A percentile compares a stretch with the other conserved stretches of the same genome.
phyloP scores from a whole-genome alignment of 2,329 filamentous ascomycete genomes.

The Phoma sp. region DNA sequence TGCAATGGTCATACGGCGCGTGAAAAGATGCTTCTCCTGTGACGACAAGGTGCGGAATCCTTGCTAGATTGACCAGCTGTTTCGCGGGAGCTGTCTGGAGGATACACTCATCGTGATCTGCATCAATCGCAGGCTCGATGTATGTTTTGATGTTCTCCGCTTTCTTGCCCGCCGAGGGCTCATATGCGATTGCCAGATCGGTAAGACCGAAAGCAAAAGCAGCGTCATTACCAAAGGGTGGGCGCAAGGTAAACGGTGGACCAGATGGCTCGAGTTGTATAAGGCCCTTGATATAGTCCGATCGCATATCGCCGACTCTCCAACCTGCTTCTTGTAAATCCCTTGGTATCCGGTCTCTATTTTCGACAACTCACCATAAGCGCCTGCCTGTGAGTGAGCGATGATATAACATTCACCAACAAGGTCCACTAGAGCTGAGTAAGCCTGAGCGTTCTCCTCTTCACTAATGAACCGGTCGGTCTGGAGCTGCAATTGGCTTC shows the following conservation, averaged over 20 bases:
- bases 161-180: slow-evolving; percentile 36
- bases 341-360: too few relatives aligned
- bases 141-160: slow-evolving; percentile 29
- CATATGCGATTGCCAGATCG: slow-evolving; percentile 40
- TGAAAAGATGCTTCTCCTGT: slow-evolving; percentile 63
- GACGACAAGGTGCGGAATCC: slow-evolving; percentile 57
- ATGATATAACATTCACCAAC: slow-evolving; percentile 55
- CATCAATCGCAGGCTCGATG: slow-evolving; percentile 28
- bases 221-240: slow-evolving; percentile 1
- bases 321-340: slow-evolving; percentile 28
- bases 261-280: slow-evolving; percentile 61
- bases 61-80: slow-evolving; percentile 56
- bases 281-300: slow-evolving; percentile 56
- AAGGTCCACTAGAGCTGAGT: slow-evolving; percentile 50
- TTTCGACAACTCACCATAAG: slow-evolving; percentile 34
- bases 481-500: slow-evolving; percentile 49
- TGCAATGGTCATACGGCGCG: slow-evolving; percentile 62
- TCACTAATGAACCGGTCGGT: slow-evolving; percentile 37
- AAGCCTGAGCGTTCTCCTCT: slow-evolving; percentile 45
- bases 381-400: slow-evolving; percentile 58
- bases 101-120: slow-evolving; percentile 44
- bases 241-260: slow-evolving; percentile 54
- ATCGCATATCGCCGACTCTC: slow-evolving; percentile 57
- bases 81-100: slow-evolving; percentile 42
- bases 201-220: slow-evolving; percentile 42